A percentile compares a stretch with the other conserved stretches of the same genome.
Conservation (phyloP, 2,329 filamentous ascomycete species). For the Fusarium torreyae region DNA sequence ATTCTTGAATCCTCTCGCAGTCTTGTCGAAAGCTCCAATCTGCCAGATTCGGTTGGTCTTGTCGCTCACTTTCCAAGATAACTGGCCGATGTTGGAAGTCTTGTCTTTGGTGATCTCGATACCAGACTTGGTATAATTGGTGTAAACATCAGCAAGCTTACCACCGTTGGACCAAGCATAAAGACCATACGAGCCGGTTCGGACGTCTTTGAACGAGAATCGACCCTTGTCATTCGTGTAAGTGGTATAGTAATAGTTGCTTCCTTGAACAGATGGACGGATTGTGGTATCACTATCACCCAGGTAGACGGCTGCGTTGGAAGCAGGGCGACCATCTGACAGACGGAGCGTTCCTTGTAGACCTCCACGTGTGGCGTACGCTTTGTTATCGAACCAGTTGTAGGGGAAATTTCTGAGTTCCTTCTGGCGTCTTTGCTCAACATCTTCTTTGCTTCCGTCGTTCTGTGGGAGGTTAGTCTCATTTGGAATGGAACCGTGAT, state of each 20-base stretch:
- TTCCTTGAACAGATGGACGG: conserved; percentile 41
- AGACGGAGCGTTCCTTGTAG: conserved; percentile 25
- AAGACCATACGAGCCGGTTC: conserved; percentile 23
- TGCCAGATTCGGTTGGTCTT: conserved; percentile 26
- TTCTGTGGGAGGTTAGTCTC: conserved; percentile 15
- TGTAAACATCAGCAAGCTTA: conserved; percentile 30
- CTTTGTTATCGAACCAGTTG: conserved; percentile 24
- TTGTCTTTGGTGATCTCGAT: conserved; percentile 23
- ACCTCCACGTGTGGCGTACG: conserved; percentile 18
- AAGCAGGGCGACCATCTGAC: conserved; percentile 25
- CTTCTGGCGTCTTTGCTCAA: conserved; percentile 5
- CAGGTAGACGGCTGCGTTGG: conserved; percentile 24
- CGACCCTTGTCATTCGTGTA: conserved; percentile 31
- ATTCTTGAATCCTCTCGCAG: conserved; percentile 29
- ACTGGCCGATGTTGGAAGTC: conserved; percentile 16
- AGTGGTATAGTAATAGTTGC: conserved; percentile 32
- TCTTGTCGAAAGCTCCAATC: conserved; percentile 32
- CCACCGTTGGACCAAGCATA: conserved; percentile 27
- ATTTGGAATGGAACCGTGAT: neutral
- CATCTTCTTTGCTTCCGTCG: conserved; percentile 20
- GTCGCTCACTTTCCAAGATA: conserved; percentile 20
- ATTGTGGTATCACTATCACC: conserved; percentile 15
- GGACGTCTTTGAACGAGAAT: conserved; percentile 22
- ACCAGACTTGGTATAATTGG: conserved; percentile 27
- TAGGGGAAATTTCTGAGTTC: conserved; percentile 27